Percentiles rank a stretch among this genome's conserved stretches.
These are phyloP conservation scores for Sporobolomyces phaffii DNA, from an alignment of 768 basidiomycete genomes.

Conservation along the genomic window DNA sequence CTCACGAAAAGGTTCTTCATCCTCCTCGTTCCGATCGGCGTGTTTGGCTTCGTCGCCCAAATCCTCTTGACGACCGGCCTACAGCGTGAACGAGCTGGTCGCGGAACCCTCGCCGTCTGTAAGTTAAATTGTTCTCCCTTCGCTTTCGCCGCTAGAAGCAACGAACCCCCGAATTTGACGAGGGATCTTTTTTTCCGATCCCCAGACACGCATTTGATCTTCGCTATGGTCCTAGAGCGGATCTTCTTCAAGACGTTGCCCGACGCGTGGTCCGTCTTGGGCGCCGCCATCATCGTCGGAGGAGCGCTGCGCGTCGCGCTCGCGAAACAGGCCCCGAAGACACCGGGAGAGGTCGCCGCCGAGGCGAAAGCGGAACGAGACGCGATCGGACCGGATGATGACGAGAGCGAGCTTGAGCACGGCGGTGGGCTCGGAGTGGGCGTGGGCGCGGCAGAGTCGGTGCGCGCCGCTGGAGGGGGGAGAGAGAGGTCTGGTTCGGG, in stretches of 20 bases:
- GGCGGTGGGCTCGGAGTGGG: not conserved
- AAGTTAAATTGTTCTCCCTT: constrained; percentile 25
- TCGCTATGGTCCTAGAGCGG: constrained; percentile 58
- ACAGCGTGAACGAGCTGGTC: constrained; percentile 60
- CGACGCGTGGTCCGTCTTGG: constrained; percentile 57
- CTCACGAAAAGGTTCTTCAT: constrained; percentile 26
- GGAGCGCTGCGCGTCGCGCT: constrained; percentile 35
- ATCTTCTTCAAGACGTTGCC: constrained; percentile 61
- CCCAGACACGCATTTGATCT: constrained; percentile 30
- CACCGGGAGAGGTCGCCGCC: not conserved
- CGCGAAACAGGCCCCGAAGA: constrained; percentile 7
- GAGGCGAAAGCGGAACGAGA: not conserved
- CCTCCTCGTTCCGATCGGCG: constrained; percentile 43
- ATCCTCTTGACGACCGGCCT: constrained; percentile 59
- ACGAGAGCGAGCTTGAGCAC: not conserved
- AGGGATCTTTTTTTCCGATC: too few species aligned
- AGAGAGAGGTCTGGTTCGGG: constrained; percentile 7
- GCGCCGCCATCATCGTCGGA: constrained; percentile 54
- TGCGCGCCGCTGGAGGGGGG: too few species aligned
- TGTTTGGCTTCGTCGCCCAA: constrained; percentile 50
- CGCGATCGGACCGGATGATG: not conserved
- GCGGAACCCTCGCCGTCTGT: constrained; percentile 60
- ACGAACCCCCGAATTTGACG: too few species aligned
- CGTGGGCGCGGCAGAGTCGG: not conserved
- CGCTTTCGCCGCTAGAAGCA: too few species aligned